phyloP scores from a whole-genome alignment of 345 rosid species.

The Eucalyptus curtisii region DNA sequence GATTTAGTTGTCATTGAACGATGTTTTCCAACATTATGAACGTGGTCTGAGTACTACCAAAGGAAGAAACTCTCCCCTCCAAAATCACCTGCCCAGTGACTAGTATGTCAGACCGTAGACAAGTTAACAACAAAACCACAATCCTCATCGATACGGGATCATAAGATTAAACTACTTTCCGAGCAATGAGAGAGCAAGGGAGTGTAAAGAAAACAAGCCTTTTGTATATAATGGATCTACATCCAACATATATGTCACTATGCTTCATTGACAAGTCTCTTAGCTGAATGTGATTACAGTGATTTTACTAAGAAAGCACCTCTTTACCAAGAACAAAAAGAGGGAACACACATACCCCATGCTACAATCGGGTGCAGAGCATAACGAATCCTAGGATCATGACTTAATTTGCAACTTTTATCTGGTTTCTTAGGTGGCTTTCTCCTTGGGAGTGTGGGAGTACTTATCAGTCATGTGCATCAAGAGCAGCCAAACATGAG shows the following conservation, averaged over 20 bases:
- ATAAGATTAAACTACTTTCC: neutral
- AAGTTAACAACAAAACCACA: neutral
- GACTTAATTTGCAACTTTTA: neutral
- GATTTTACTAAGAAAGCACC: neutral
- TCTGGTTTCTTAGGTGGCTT: neutral
- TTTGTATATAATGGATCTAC: neutral
- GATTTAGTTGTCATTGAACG: neutral
- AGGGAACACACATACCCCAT: neutral
- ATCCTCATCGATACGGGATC: neutral
- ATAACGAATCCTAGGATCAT: neutral
- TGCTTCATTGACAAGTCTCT: neutral
- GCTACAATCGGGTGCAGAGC: neutral
- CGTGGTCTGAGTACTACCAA: neutral
- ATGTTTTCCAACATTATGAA: neutral
- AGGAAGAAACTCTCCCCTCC: neutral
- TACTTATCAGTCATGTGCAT: neutral
- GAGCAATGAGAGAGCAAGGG: neutral
- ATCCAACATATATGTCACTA: neutral
- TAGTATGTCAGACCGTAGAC: neutral
- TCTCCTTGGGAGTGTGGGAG: neutral
- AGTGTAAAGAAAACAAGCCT: neutral
- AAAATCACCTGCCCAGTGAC: neutral
- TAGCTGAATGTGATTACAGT: neutral
- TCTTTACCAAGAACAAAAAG: neutral
- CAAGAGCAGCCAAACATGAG: neutral